These are phyloP conservation scores for Podospora anserina DNA, from an alignment of 495 filamentous ascomycete species.

Conservation along the genomic window DNA sequence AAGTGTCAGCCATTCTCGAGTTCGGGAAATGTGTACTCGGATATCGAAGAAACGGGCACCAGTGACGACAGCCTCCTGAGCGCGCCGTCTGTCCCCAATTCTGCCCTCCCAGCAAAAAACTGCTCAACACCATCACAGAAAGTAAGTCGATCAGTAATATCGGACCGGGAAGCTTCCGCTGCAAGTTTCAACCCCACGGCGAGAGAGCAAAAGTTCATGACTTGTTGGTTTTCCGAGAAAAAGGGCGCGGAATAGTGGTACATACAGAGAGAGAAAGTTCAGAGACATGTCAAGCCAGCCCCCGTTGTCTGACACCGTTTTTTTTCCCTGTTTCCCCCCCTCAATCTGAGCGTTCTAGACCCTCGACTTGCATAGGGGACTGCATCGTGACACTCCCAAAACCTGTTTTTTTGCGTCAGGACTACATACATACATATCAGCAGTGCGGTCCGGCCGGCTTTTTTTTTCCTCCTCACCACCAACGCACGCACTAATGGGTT, in stretches of 20 bases:
- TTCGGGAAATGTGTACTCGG: background rate
- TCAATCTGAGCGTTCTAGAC: background rate
- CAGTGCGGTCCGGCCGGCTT: background rate
- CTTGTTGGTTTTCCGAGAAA: background rate
- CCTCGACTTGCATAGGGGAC: slow-evolving; percentile 24
- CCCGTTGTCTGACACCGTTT: background rate
- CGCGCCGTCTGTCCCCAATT: background rate
- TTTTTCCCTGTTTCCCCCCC: background rate
- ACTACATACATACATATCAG: slow-evolving; percentile 7
- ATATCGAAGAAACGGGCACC: background rate
- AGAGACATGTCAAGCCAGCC: background rate
- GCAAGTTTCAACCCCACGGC: background rate
- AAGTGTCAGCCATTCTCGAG: background rate
- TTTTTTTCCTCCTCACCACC: background rate
- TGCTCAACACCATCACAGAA: background rate
- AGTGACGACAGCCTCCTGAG: background rate
- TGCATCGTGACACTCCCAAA: slow-evolving; percentile 25
- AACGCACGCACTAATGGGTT: background rate
- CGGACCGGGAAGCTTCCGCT: background rate
- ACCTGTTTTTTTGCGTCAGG: slow-evolving; percentile 33
- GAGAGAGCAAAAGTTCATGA: background rate
- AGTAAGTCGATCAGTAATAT: background rate
- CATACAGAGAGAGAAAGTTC: too few species aligned
- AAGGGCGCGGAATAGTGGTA: background rate
- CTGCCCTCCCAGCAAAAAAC: background rate